phyloP scores from a whole-genome alignment of 2,329 filamentous ascomycete species.

The Ceratocystis colombiana region DNA sequence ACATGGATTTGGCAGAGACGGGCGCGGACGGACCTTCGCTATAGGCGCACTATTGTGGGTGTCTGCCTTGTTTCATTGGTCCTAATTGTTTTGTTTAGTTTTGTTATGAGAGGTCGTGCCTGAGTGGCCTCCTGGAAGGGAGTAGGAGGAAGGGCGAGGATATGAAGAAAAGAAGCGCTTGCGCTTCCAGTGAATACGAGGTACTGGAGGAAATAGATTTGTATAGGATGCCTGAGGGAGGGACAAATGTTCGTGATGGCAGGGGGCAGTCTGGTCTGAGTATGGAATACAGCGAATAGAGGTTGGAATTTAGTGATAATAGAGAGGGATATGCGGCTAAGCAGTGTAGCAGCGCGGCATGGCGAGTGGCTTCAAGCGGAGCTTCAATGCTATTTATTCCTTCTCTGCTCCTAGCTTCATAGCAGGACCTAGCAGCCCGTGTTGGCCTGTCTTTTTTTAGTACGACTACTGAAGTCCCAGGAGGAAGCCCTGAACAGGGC shows the following conservation, averaged over 20 bases:
- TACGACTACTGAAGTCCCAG: background rate
- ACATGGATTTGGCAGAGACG: background rate
- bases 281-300: background rate
- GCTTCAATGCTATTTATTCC: background rate
- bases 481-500: background rate
- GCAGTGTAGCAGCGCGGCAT: background rate
- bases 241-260: background rate
- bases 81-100: background rate
- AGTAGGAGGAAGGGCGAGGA: background rate
- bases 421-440: background rate
- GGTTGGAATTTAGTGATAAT: background rate
- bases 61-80: background rate
- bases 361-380: background rate
- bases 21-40: background rate
- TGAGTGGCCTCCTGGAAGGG: background rate
- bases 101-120: background rate
- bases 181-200: background rate
- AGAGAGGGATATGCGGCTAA: background rate
- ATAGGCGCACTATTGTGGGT: too few species aligned
- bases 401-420: background rate
- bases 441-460: slow-evolving; percentile 11
- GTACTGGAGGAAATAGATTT: background rate
- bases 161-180: background rate
- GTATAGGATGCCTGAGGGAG: background rate
- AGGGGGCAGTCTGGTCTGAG: background rate